These are phyloP conservation scores for Nyctanthes arbortristis DNA, from an alignment of 257 asterid species.

Conservation along the genomic window DNA sequence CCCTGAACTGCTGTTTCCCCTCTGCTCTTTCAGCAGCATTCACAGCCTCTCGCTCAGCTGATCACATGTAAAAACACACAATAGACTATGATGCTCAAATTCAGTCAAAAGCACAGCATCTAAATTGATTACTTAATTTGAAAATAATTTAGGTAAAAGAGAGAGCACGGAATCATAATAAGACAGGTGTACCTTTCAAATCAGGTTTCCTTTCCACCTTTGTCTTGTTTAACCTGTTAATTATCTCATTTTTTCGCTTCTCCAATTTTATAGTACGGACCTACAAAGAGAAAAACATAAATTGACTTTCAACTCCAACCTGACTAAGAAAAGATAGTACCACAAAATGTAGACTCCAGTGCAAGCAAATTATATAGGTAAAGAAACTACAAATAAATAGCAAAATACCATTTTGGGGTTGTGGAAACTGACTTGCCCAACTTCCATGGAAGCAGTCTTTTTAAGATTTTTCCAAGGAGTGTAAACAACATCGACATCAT, in stretches of 20 bases:
- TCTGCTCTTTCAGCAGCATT: constrained; percentile 88
- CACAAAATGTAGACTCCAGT: constrained; percentile 4
- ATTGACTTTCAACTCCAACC: constrained; percentile 17
- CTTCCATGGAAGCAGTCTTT: constrained; percentile 98
- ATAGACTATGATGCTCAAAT: constrained; percentile 16
- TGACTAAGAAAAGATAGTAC: constrained; percentile 14
- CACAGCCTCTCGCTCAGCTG: constrained; percentile 94
- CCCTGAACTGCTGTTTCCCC: constrained; percentile 83
- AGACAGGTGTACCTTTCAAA: constrained; percentile 59
- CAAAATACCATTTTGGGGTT: constrained; percentile 75
- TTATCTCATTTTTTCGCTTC: constrained; percentile 86
- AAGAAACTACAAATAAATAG: not conserved
- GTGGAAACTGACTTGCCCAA: constrained; percentile 97
- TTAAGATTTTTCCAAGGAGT: constrained; percentile 98
- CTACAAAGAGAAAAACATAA: constrained; percentile 37
- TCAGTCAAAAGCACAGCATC: constrained; percentile 2
- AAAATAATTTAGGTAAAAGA: not conserved
- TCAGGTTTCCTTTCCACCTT: constrained; percentile 95
- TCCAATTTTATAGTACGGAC: constrained; percentile 89
- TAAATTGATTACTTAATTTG: not conserved
- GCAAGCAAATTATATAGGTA: not conserved
- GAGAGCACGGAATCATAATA: not conserved
- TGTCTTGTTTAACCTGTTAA: constrained; percentile 89
- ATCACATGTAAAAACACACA: constrained; percentile 23
- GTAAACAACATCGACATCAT: constrained; percentile 92